Conservation (phyloP, 371 early-diverging fungal genomes). For the Rhizopus arrhizus region DNA sequence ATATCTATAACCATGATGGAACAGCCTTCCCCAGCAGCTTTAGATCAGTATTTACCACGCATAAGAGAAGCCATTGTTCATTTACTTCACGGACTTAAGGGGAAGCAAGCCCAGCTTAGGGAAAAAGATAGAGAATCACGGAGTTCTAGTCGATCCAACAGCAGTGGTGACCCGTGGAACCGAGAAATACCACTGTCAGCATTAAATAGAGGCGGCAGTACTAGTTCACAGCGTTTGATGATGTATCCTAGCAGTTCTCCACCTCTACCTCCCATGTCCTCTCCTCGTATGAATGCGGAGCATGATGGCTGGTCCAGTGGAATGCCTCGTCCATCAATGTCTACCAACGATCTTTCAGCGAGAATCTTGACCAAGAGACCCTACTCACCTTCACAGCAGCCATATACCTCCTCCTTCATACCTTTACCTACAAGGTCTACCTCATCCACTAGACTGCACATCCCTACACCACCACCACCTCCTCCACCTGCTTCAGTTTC, state of each 20-base stretch:
- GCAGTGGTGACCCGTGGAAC: constrained; percentile 30
- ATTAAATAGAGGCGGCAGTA: constrained; percentile 29
- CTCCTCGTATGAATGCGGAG: constrained; percentile 30
- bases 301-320: constrained; percentile 43
- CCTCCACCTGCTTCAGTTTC: not conserved
- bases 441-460: constrained; percentile 35
- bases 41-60: constrained; percentile 60
- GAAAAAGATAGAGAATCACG: constrained; percentile 34
- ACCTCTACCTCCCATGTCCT: constrained; percentile 16
- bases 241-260: constrained; percentile 22
- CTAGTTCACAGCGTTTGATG: constrained; percentile 24
- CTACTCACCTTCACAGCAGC: constrained; percentile 23
- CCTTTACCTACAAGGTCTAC: constrained; percentile 47
- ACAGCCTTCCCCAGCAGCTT: constrained; percentile 51
- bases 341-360: constrained; percentile 33
- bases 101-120: constrained; percentile 58
- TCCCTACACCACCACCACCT: constrained; percentile 10
- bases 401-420: constrained; percentile 7
- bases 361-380: constrained; percentile 31
- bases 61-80: constrained; percentile 68
- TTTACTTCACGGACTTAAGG: constrained; percentile 61
- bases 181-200: constrained; percentile 45
- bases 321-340: constrained; percentile 41
- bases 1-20: constrained; percentile 57
- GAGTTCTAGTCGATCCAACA: constrained; percentile 20